Conservation (phyloP, 805 yeast species). For the Wickerhamomyces xylosicus region DNA sequence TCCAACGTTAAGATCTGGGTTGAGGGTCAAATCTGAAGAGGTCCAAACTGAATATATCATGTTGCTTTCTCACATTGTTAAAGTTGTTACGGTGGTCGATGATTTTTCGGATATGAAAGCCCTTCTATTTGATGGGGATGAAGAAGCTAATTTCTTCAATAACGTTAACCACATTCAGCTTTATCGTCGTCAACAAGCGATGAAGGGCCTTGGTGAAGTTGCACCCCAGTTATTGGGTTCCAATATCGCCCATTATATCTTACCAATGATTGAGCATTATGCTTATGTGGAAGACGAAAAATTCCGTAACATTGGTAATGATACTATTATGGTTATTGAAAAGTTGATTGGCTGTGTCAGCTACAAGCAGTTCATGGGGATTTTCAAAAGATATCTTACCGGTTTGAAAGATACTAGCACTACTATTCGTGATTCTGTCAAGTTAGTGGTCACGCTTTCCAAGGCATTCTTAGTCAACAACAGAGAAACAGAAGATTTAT, state of each 20-base stretch:
- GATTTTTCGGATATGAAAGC: slow-evolving; percentile 60
- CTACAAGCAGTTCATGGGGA: slow-evolving; percentile 75
- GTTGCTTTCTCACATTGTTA: slow-evolving; percentile 55
- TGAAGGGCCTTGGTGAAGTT: slow-evolving; percentile 47
- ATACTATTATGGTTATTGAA: slow-evolving; percentile 55
- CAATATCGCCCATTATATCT: slow-evolving; percentile 65
- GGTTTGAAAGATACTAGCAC: slow-evolving; percentile 36
- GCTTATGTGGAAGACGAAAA: slow-evolving; percentile 52
- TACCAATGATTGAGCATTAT: slow-evolving; percentile 81
- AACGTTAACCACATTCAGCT: slow-evolving; percentile 78
- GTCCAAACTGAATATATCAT: slow-evolving; percentile 65
- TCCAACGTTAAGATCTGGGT: slow-evolving; percentile 57
- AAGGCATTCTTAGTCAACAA: slow-evolving; percentile 34
- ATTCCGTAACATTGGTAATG: slow-evolving; percentile 51
- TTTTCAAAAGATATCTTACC: slow-evolving; percentile 57
- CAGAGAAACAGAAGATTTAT: slow-evolving; percentile 11
- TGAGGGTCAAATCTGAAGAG: slow-evolving; percentile 48
- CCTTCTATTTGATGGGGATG: slow-evolving; percentile 56
- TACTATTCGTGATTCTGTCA: slow-evolving; percentile 45
- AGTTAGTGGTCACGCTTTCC: slow-evolving; percentile 47
- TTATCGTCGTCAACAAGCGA: slow-evolving; percentile 79
- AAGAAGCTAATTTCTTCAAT: slow-evolving; percentile 71
- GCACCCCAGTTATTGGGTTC: slow-evolving; percentile 36
- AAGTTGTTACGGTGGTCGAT: slow-evolving; percentile 28
- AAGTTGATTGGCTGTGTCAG: slow-evolving; percentile 44